Conservation (phyloP, 1,284 basidiomycete genomes). For the Ustilago xerochloae region DNA sequence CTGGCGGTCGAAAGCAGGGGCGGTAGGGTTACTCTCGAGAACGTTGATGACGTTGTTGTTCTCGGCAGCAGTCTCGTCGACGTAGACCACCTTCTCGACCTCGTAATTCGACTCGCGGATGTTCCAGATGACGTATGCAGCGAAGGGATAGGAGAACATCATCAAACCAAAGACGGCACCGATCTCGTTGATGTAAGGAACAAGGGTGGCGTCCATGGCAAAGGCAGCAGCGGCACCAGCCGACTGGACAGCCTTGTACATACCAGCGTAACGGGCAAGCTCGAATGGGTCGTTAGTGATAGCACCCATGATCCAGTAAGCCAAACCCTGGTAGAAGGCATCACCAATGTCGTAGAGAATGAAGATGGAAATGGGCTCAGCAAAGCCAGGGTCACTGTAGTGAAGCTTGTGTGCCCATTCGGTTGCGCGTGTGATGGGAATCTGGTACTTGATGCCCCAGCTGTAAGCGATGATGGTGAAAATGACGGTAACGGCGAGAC, state of each 20-base stretch:
- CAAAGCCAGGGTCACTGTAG: constrained; percentile 24
- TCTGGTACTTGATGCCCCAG: constrained; percentile 38
- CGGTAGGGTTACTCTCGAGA: constrained; percentile 9
- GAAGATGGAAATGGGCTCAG: constrained; percentile 36
- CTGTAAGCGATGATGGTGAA: constrained; percentile 33
- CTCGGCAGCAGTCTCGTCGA: constrained; percentile 27
- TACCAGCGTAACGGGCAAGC: constrained; percentile 52
- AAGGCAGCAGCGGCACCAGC: constrained; percentile 53
- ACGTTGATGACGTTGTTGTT: constrained; percentile 22
- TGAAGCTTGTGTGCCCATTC: constrained; percentile 31
- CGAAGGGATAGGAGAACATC: constrained; percentile 31
- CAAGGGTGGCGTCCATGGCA: constrained; percentile 38
- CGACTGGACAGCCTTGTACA: constrained; percentile 57
- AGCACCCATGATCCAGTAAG: constrained; percentile 56
- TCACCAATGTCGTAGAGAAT: constrained; percentile 34
- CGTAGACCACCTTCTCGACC: constrained; percentile 31
- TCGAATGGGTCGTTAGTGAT: constrained; percentile 59
- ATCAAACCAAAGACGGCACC: constrained; percentile 34
- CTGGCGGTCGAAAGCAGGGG: constrained; percentile 25
- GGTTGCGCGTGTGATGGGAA: constrained; percentile 44
- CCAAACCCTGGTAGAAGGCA: constrained; percentile 45
- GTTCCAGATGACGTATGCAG: constrained; percentile 21
- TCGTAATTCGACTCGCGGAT: constrained; percentile 35
- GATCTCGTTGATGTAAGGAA: constrained; percentile 42
- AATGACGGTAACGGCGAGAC: constrained; percentile 17